Base-by-base conservation (phyloP, 495 filamentous ascomycete species). In the Bryoglossum gracile region DNA sequence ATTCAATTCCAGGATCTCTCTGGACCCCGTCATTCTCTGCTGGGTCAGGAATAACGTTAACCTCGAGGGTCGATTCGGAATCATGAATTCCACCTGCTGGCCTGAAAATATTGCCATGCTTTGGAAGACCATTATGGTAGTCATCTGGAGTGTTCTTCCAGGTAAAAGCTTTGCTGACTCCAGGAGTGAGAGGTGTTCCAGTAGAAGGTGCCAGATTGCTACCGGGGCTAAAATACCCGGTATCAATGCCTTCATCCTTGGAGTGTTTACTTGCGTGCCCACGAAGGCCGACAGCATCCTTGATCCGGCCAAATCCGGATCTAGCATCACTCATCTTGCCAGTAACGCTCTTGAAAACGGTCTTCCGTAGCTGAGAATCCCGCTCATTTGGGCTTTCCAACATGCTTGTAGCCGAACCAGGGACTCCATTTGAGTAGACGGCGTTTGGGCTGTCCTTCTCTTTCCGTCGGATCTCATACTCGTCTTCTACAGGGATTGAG, bases 281-380 rank as follows among this genome's bases (percentile, higher is more conserved):
- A 47, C 73, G 70, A 28, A 68, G 52, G 6, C 72, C 84, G 17
- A 95, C 85, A 3, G 85, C 88, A 61, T 90, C 87, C 54, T 86
- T 86, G 66, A 95, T 88, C 23, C 84, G 79, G 5, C 82, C 85
- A 42, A 96, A 73, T 8, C 89, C 88, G 41, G 84, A 87, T 24
- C 85, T 80, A 46, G 88, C 87, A 66, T 94, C 89, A 43, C 82
- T 87, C 50, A 88, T 83, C 49, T 81, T 82, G 3, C 76, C 86
- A 25, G 84, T 84, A 17, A 94, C 83, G 53, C 81, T 85, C 61
- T 87, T 91, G 58, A 88, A 79, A 13, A 87, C 79, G 3, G 77
- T 78, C 49, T 76, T 80, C 40, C 83, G 79, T 21, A 84, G 62
- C 28, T 73, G 66, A 42, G 77, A 76, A 56, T 92, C 86, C 58